phyloP scores from a whole-genome alignment of 371 early-diverging fungal genomes.

The Mortierella sp. region DNA sequence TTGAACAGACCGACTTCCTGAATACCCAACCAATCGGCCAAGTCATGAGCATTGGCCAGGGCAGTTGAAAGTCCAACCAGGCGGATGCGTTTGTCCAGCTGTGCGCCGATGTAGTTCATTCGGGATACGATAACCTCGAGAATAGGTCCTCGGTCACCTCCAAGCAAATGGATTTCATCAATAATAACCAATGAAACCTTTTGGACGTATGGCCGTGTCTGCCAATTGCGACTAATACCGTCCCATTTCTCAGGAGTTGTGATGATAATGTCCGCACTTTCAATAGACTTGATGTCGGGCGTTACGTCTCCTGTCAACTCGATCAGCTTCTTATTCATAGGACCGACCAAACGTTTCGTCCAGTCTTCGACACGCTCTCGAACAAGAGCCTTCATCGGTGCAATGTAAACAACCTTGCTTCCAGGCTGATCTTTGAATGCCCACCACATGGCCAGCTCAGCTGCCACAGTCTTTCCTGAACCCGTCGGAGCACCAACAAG shows the following conservation, averaged over 20 bases:
- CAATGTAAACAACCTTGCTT: constrained; percentile 97
- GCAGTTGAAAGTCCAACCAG: constrained; percentile 99
- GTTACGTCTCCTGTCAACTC: constrained; percentile 99
- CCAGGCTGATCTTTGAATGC: constrained; percentile 72
- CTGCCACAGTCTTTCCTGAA: constrained; percentile 98
- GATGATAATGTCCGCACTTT: constrained; percentile 94
- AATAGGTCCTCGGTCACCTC: constrained; percentile 97
- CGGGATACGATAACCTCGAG: constrained; percentile 98
- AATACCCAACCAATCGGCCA: constrained; percentile 97
- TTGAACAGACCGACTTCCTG: constrained; percentile 88
- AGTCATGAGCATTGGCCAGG: constrained; percentile 96
- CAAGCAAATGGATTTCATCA: constrained; percentile 99
- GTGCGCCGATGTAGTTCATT: constrained; percentile 92
- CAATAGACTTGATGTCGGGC: constrained; percentile 87
- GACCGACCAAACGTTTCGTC: constrained; percentile 77
- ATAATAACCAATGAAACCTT: constrained; percentile 92
- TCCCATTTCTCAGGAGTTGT: constrained; percentile 99
- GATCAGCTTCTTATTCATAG: constrained; percentile 84
- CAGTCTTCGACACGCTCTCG: constrained; percentile 96
- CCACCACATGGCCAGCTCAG: constrained; percentile 93
- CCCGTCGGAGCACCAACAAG: constrained; percentile 99
- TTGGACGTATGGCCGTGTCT: constrained; percentile 85
- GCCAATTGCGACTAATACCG: constrained; percentile 94
- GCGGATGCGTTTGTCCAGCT: constrained; percentile 78
- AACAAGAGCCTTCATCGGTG: constrained; percentile 99